A percentile compares a stretch with the other conserved stretches of the same genome.
Evolutionary conservation across 805 yeast genomes (phyloP).

Genomic region (Priceomyces haplophilus): DNA sequence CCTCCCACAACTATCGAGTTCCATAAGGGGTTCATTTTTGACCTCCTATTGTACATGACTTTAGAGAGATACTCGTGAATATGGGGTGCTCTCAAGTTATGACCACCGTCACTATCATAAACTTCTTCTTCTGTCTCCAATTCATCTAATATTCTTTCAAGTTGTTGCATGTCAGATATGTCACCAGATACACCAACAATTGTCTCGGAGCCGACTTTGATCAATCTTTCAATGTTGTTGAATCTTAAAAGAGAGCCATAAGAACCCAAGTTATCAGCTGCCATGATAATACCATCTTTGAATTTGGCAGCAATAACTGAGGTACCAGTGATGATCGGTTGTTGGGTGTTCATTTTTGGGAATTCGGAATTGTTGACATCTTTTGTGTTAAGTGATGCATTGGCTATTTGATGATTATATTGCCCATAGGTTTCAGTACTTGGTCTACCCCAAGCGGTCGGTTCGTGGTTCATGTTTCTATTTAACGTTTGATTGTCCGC

Average conservation of each 20-base stretch:
- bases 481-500: too few relatives aligned
- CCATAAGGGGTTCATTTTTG: slow-evolving; percentile 96
- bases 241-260: slow-evolving; percentile 92
- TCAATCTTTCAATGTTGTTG: slow-evolving; percentile 77
- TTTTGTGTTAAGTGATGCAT: slow-evolving; percentile 41
- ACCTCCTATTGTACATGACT: slow-evolving; percentile 81
- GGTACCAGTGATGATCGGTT: slow-evolving; percentile 94
- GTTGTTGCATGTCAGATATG: slow-evolving; percentile 85
- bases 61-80: slow-evolving; percentile 84
- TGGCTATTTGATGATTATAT: slow-evolving; percentile 72
- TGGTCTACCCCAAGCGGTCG: slow-evolving; percentile 95
- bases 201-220: slow-evolving; percentile 80
- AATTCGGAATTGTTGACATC: slow-evolving; percentile 24
- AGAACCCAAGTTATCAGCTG: slow-evolving; percentile 90
- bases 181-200: slow-evolving; percentile 95
- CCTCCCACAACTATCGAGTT: slow-evolving; percentile 93
- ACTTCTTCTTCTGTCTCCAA: slow-evolving; percentile 68
- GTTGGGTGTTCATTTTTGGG: slow-evolving; percentile 85
- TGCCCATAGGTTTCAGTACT: slow-evolving; percentile 74
- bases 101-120: slow-evolving; percentile 69
- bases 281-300: slow-evolving; percentile 85
- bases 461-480: slow-evolving; percentile 86
- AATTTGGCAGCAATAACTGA: slow-evolving; percentile 91
- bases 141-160: slow-evolving; percentile 72
- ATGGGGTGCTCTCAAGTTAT: slow-evolving; percentile 71